Evolutionary conservation across 768 basidiomycete genomes (phyloP).

Genomic region (Suillus clintonianus): DNA sequence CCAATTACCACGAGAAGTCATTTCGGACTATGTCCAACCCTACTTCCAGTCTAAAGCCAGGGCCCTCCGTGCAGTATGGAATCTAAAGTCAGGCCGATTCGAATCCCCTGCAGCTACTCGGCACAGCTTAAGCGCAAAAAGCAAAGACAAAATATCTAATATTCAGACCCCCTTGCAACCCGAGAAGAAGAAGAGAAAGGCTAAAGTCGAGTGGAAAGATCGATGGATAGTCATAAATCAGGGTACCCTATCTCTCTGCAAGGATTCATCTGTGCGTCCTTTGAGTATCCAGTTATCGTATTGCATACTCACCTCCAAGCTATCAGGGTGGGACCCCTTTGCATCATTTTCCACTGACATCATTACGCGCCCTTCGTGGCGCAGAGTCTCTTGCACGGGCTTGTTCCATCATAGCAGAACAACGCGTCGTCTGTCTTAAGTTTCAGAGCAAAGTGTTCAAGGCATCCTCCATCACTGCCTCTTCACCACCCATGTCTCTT

Average conservation of each 20-base stretch:
- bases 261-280: conserved; percentile 50
- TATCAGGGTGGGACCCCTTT: conserved; percentile 41
- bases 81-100: conserved; percentile 26
- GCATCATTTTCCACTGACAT: conserved; percentile 40
- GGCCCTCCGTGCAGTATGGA: conserved; percentile 48
- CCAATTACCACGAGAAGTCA: conserved; percentile 41
- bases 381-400: conserved; percentile 42
- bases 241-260: conserved; percentile 55
- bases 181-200: conserved; percentile 28
- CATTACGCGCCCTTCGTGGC: conserved; percentile 46
- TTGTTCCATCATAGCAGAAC: conserved; percentile 20
- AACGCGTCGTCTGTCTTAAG: conserved; percentile 43
- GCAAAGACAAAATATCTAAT: conserved; percentile 13
- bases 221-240: conserved; percentile 64
- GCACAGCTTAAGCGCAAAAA: conserved; percentile 2
- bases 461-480: conserved; percentile 3
- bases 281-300: background rate
- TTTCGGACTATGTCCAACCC: conserved; percentile 51
- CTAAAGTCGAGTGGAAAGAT: conserved; percentile 60
- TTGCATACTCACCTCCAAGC: background rate
- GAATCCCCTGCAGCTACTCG: conserved; percentile 16
- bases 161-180: conserved; percentile 5
- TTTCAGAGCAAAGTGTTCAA: conserved; percentile 24
- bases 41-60: conserved; percentile 60
- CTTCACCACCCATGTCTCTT: conserved; percentile 17